Conservation (phyloP, 805 yeast genomes). For the Suhomyces faveliae region DNA sequence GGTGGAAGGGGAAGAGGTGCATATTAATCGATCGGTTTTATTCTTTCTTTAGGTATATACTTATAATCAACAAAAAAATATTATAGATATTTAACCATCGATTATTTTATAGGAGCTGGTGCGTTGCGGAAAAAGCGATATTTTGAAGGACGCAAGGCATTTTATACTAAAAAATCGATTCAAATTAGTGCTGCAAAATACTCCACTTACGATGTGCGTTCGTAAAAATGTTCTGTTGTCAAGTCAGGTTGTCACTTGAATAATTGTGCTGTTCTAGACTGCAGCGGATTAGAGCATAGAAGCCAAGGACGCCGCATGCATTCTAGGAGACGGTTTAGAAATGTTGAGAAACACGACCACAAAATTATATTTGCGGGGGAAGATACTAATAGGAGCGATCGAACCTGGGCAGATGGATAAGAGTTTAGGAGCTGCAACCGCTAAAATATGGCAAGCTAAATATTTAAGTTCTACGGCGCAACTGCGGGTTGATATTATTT, state of each 20-base stretch:
- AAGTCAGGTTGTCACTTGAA: background rate
- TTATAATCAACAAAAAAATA: background rate
- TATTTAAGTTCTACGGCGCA: background rate
- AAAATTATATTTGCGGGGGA: background rate
- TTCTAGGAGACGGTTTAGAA: background rate
- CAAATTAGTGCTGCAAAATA: background rate
- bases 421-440: background rate
- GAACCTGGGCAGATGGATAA: background rate
- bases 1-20: slow-evolving; percentile 68
- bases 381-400: background rate
- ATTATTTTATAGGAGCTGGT: background rate
- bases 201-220: background rate
- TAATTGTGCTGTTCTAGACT: background rate
- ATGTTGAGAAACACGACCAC: background rate
- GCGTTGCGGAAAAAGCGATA: background rate
- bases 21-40: slow-evolving; percentile 22
- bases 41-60: background rate
- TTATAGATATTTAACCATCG: background rate
- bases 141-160: background rate
- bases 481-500: no score
- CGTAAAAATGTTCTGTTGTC: background rate
- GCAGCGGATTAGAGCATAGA: background rate
- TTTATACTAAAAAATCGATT: background rate
- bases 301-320: background rate
- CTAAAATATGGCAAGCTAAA: background rate